phyloP scores from a whole-genome alignment of 129 eudicot species.

The Flaveria brownii region DNA sequence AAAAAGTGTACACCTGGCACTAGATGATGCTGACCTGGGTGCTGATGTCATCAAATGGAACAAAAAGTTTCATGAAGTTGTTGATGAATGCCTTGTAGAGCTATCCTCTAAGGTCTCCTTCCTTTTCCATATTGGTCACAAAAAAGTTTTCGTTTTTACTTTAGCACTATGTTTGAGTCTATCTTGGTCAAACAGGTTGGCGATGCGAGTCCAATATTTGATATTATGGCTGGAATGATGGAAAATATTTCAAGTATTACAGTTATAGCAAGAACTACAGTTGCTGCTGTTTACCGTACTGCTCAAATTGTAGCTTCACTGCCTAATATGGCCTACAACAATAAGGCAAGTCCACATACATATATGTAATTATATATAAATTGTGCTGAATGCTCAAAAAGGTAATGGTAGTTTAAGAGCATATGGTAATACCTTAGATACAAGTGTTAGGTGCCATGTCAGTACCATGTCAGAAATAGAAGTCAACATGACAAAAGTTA shows the following conservation, averaged over 20 bases:
- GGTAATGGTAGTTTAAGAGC: neutral
- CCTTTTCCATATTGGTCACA: constrained; percentile 17
- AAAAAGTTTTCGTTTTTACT: neutral
- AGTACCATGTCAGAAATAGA: neutral
- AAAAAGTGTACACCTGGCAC: constrained; percentile 69
- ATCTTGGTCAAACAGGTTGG: constrained; percentile 72
- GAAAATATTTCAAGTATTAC: constrained; percentile 73
- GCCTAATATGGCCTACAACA: constrained; percentile 73
- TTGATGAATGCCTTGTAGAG: constrained; percentile 87
- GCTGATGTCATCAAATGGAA: constrained; percentile 60
- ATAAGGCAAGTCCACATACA: constrained; percentile 60
- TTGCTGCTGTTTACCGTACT: constrained; percentile 82
- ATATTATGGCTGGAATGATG: constrained; percentile 89
- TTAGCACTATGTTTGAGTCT: constrained; percentile 11
- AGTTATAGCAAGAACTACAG: constrained; percentile 70
- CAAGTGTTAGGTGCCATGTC: neutral
- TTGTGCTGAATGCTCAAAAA: neutral
- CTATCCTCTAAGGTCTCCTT: constrained; percentile 63
- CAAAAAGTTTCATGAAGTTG: constrained; percentile 62
- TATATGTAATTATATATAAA: neutral
- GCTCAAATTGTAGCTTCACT: constrained; percentile 89
- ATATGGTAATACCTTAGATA: neutral
- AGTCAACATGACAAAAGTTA: neutral
- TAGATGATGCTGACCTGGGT: constrained; percentile 72
- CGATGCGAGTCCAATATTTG: constrained; percentile 87